Base-by-base conservation (phyloP, 768 basidiomycete genomes). In the Tricholomella constricta region DNA sequence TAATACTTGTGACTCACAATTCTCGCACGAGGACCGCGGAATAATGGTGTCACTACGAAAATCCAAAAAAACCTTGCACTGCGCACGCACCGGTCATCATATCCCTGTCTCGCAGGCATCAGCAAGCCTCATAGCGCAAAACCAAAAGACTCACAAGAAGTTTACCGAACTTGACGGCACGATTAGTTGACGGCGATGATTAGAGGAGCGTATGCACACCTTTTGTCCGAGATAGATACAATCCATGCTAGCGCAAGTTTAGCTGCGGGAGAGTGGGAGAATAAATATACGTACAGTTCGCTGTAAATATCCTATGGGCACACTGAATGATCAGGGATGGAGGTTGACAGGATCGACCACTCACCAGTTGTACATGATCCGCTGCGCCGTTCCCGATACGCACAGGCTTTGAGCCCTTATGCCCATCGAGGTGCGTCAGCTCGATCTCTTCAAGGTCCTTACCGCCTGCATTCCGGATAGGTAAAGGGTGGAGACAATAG, bases 321-420 rank as follows among this genome's bases (percentile, higher is more conserved):
- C n/a, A 35, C 26, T 52, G 37, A 35, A n/a, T n/a, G 4, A 14
- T 40, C 3, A 25, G 2, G 17, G 8, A n/a, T n/a, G n/a, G n/a
- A n/a, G n/a, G n/a, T n/a, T n/a, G n/a, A n/a, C n/a, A n/a, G 58
- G 23, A 1, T 6, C 27, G 27, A 48, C n/a, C 2, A 40, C 44
- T n/a, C 20, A 53, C 45, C 22, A 48, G 14, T 72, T 58, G 2
- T 34, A 42, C 17, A 61, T 72, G 34, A 53, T 91, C 92, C 61
- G 93, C 94, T 0, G 96, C 96, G 3, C 96, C 96, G 66, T 99
- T 99, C 5, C 96, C 96, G 51, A 99, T 94, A 10, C 89, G 79
- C 25, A 94, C 91, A 20, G 91, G 91, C 56, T 82, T 87, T 4
- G 89, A 91, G 6, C 86, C 88, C 63, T 91, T 91, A 62, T 92